Conservation (phyloP, 148 eudicot genomes). For the Vaccinium vitisidaea region DNA sequence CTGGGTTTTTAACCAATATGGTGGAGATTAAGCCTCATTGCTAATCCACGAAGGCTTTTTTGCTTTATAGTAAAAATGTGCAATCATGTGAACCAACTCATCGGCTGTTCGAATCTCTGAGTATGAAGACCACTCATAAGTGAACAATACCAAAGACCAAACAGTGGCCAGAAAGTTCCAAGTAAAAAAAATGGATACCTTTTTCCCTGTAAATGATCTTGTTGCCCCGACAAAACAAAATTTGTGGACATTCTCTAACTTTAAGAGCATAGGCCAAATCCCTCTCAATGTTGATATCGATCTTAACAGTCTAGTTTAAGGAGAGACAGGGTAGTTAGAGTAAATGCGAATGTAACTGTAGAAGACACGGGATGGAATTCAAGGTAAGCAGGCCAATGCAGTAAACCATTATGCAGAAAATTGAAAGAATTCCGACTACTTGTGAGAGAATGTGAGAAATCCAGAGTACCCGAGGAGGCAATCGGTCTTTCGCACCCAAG, state of each 20-base stretch:
- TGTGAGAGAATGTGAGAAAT: not conserved
- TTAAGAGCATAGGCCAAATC: constrained; percentile 91
- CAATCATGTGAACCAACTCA: constrained; percentile 93
- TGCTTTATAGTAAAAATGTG: constrained; percentile 85
- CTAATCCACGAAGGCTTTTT: constrained; percentile 70
- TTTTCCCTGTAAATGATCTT: constrained; percentile 71
- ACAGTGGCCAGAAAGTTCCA: not conserved
- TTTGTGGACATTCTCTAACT: constrained; percentile 74
- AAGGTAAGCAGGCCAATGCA: not conserved
- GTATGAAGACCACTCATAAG: constrained; percentile 5
- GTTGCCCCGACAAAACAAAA: constrained; percentile 72
- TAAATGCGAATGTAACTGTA: not conserved
- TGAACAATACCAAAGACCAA: constrained; percentile 5
- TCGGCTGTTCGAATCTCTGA: constrained; percentile 74
- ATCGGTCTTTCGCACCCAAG: constrained; percentile 84
- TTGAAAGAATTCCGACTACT: not conserved
- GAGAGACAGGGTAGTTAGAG: constrained; percentile 7
- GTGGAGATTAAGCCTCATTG: constrained; percentile 31
- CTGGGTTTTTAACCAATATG: constrained; percentile 14
- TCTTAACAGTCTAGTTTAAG: constrained; percentile 64
- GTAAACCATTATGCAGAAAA: not conserved
- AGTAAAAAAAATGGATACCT: constrained; percentile 31
- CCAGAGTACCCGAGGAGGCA: constrained; percentile 84
- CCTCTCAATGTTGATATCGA: constrained; percentile 84
- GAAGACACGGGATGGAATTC: not conserved